Evolutionary conservation across 1,284 basidiomycete species (phyloP).

Genomic region (Rhodotorula sp.): DNA sequence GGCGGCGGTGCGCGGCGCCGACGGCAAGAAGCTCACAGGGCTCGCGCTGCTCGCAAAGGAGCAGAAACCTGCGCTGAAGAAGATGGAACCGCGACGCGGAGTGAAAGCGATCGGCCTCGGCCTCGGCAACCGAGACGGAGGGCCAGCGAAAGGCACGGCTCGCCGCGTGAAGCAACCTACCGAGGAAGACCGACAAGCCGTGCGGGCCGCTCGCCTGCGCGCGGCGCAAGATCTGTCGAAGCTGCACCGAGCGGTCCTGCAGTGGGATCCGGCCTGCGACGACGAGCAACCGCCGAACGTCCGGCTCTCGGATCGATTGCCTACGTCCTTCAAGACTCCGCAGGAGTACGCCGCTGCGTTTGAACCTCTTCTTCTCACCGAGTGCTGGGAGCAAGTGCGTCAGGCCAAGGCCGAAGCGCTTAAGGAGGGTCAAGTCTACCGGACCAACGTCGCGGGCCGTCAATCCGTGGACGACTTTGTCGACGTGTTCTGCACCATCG

Average conservation of each 20-base stretch:
- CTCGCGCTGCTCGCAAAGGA: slow-evolving; percentile 64
- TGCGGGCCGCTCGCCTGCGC: slow-evolving; percentile 59
- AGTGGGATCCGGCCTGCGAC: slow-evolving; percentile 67
- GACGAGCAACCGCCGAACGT: slow-evolving; percentile 30
- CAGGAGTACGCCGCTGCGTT: slow-evolving; percentile 73
- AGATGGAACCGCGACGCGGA: slow-evolving; percentile 49
- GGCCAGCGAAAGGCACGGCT: slow-evolving; percentile 45
- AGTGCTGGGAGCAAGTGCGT: slow-evolving; percentile 86
- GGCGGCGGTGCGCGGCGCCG: slow-evolving; percentile 52
- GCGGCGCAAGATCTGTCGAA: slow-evolving; percentile 77
- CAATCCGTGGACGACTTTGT: slow-evolving; percentile 70
- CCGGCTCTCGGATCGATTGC: slow-evolving; percentile 56
- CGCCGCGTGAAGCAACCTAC: slow-evolving; percentile 50
- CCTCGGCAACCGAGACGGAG: slow-evolving; percentile 32
- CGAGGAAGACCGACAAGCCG: slow-evolving; percentile 60
- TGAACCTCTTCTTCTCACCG: slow-evolving; percentile 82
- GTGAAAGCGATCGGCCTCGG: slow-evolving; percentile 28
- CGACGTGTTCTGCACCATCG: slow-evolving; percentile 60
- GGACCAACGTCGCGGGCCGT: slow-evolving; percentile 63
- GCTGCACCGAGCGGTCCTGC: slow-evolving; percentile 76
- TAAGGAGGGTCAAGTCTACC: slow-evolving; percentile 55
- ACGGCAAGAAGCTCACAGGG: slow-evolving; percentile 49
- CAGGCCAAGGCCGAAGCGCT: slow-evolving; percentile 64
- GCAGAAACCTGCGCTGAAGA: slow-evolving; percentile 64
- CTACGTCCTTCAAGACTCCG: slow-evolving; percentile 65